These are phyloP conservation scores for Plasmopara halstedii DNA, from an alignment of 352 stramenopile genomes.

Conservation along the genomic window DNA sequence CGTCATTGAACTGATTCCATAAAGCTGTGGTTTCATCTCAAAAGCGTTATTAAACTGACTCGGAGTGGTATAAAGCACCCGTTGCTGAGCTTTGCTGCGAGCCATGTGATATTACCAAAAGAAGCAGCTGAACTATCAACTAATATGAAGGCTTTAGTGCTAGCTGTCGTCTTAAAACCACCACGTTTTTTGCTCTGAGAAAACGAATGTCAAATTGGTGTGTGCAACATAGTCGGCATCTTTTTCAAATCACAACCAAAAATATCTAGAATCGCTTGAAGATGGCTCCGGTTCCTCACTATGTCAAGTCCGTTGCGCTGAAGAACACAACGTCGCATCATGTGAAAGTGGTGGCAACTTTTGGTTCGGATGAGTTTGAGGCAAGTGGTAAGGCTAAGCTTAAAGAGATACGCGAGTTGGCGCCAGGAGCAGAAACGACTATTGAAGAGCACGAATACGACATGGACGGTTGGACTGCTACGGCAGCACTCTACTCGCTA, in stretches of 20 bases:
- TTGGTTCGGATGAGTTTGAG: constrained; percentile 65
- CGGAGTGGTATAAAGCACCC: constrained; percentile 10
- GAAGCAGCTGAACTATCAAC: background rate
- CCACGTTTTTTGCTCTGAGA: no score
- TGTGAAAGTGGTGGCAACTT: constrained; percentile 52
- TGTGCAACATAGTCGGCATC: constrained; percentile 15
- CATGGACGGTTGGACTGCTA: constrained; percentile 68
- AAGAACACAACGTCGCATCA: constrained; percentile 57
- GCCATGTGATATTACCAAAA: constrained; percentile 21
- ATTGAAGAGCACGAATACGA: constrained; percentile 68
- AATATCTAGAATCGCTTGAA: constrained; percentile 1
- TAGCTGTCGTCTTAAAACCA: background rate
- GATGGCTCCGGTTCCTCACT: constrained; percentile 50
- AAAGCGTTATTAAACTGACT: constrained; percentile 7
- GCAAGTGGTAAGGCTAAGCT: constrained; percentile 63
- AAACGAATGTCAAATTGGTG: constrained; percentile 13
- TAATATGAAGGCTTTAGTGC: no score
- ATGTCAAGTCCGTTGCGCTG: constrained; percentile 64
- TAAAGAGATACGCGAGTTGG: constrained; percentile 41
- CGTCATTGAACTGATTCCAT: constrained; percentile 1
- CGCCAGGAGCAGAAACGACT: constrained; percentile 23
- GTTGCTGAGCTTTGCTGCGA: constrained; percentile 27
- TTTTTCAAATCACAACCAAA: no score
- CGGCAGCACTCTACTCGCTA: constrained; percentile 49
- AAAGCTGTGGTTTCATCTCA: constrained; percentile 3